phyloP scores from a whole-genome alignment of 1,284 basidiomycete species.

The Sporisorium exsertum region DNA sequence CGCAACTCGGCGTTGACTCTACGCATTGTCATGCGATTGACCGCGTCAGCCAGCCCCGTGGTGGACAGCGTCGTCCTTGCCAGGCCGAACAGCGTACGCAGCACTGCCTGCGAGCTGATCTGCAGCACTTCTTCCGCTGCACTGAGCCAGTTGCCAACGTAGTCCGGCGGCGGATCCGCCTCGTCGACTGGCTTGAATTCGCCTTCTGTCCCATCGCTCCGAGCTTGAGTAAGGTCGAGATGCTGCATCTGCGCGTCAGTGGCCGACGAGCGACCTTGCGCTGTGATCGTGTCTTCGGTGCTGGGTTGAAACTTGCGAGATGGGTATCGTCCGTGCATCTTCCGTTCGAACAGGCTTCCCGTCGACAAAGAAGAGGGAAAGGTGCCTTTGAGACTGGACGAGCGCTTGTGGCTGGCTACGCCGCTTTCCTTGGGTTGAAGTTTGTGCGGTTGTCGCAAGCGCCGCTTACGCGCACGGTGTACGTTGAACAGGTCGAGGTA shows the following conservation, averaged over 20 bases:
- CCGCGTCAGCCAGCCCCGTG: constrained; percentile 19
- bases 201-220: not conserved
- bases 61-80: constrained; percentile 17
- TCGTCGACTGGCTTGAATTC: constrained; percentile 3
- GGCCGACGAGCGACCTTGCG: constrained; percentile 9
- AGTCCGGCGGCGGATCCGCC: constrained; percentile 15
- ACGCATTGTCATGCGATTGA: constrained; percentile 20
- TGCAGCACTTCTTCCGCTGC: constrained; percentile 30
- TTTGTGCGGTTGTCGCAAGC: constrained; percentile 6
- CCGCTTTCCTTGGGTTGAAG: not conserved
- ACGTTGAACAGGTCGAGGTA: constrained; percentile 51
- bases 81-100: constrained; percentile 20
- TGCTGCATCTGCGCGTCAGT: constrained; percentile 5
- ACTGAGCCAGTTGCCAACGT: constrained; percentile 37
- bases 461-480: constrained; percentile 29
- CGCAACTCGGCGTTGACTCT: constrained; percentile 20
- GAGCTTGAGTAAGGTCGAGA: not conserved
- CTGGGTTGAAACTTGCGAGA: constrained; percentile 34
- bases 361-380: constrained; percentile 29
- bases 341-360: constrained; percentile 36
- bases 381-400: constrained; percentile 3
- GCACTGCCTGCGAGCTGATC: constrained; percentile 13
- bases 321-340: constrained; percentile 51
- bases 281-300: constrained; percentile 17
- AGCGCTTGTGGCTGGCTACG: not conserved